Base-by-base conservation (phyloP, 1,284 basidiomycete species). In the Cutaneotrichosporon arboriforme region DNA sequence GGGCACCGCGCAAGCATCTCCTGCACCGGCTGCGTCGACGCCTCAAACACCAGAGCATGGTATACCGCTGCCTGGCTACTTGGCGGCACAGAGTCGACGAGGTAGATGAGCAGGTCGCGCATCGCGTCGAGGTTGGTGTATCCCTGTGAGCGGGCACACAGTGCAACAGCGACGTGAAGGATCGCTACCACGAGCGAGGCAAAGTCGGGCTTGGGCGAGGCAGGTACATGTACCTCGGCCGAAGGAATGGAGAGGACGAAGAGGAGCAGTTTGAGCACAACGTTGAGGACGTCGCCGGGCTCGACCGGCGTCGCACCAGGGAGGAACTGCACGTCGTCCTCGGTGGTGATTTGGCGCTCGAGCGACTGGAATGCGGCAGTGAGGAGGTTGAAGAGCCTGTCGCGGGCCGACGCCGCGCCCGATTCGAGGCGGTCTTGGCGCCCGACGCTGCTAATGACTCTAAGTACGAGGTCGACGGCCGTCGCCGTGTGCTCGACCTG, bases 141-240 rank as follows among this genome's bases (percentile, higher is more conserved):
- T 4, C 48, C 48, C 34, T 55, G 51, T 7, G 49, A 46, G 14
- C 51, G 48, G 20, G 41, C 54, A 31, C 54, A 56, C 21, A 56
- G 51, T 0, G 53, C 49, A 2, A 64, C 51, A 8, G 63, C 45
- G 0, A 70, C 59, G 26, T 64, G 62, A 40, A 71, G 49, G 47
- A 66, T 65, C 1, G 62, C 59, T 0, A 62, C 59, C 1, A 64
- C 59, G 14, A 73, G 54, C 22, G 58, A 55, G 4, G 61, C 61
- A 55, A 68, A 71, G 53, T 72, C 69, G 8, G 71, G 69, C 43
- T 63, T 61, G 2, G 68, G 68, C 13, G 59, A 56, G 1, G 59
- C 51, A 1, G 60, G 54, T 21, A 57, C 50, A 22, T 43, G 46
- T 14, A 46, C 37, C 17, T 73, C 71, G 14, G 52, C 31, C 8